Percentiles rank a stretch among this genome's conserved stretches.
Evolutionary conservation across 176 grass and related monocot species (phyloP).

Genomic region (Ensete glaucum): DNA sequence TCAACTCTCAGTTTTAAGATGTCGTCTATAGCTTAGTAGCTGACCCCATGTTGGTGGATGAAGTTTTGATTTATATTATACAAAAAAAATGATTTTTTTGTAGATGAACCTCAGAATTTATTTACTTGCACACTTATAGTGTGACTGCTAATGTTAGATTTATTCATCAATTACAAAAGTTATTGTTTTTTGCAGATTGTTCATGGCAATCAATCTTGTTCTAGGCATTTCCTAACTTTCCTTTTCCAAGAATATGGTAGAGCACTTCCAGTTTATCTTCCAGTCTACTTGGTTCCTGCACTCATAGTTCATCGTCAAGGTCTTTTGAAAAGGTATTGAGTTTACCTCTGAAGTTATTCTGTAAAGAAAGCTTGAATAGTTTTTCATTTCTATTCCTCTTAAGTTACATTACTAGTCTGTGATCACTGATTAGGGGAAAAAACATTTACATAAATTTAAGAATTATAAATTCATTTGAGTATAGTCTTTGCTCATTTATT

Average conservation of each 20-base stretch:
- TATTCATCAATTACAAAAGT: not conserved
- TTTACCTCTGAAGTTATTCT: no score
- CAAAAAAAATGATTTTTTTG: not conserved
- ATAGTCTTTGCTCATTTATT: no score
- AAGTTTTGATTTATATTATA: not conserved
- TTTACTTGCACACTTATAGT: not conserved
- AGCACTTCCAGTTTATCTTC: conserved; percentile 89
- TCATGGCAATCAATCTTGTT: conserved; percentile 86
- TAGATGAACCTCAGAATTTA: not conserved
- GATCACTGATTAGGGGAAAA: no score
- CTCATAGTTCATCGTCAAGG: conserved; percentile 91
- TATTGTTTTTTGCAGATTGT: conserved; percentile 51
- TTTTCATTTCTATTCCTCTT: no score
- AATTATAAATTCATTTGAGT: no score
- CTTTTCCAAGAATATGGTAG: conserved; percentile 87
- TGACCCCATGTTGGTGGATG: not conserved
- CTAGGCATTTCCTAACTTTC: conserved; percentile 66
- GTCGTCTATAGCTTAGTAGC: no score
- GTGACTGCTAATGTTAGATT: not conserved
- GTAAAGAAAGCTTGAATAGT: conserved; percentile 2
- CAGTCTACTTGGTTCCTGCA: conserved; percentile 85
- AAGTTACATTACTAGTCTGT: no score
- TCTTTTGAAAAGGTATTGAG: conserved; percentile 70
- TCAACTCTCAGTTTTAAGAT: no score
- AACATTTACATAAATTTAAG: no score